Evolutionary conservation across 2,329 filamentous ascomycete genomes (phyloP), one percentile per base, ranked within the genome.

Genomic region (Cordyceps tenuipes): DNA sequence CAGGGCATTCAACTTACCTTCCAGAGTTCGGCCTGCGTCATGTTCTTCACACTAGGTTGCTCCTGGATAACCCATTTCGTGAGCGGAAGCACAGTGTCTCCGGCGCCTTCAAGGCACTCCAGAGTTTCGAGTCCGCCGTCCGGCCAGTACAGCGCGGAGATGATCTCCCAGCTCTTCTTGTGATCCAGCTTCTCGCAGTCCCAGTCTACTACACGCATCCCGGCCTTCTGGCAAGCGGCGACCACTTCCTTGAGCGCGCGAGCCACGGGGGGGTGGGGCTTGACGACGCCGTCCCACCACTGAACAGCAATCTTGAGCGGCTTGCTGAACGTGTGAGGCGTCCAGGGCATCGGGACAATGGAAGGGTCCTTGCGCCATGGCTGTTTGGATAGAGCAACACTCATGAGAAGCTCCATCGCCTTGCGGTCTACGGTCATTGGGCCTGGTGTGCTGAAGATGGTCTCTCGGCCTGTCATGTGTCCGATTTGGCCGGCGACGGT

Each of bases 221-320:
- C 75, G 39, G 79, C 73, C 54, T 62, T 71, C 63, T 66, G 69
- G 74, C 61, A 88, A 64, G 68, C 80, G 13, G 77, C 76, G 0
- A 79, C 79, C 0, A 83, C 76, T 56, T 82, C 77, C 57, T 75
- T 73, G 44, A 89, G 66, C 1, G 84, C 85, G 46, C 85, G 72
- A 0, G 72, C 72, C 43, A 86, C 76, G 0, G 84, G 84, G 0
- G 84, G 84, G 61, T 85, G 83, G 1, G 82, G 82, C 63, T 75
- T 78, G 0, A 86, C 81, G 12, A 86, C 75, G 0, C 79, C 81
- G 61, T 87, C 84, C 69, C 82, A 76, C 75, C 80, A 79, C 50
- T 86, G 71, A 1, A 85, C 76, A 0, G 79, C 86, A n/a, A 89
- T 75, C 65, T 81, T 84, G 6, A 87, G 70, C 62, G 80, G 83